Evolutionary conservation across 2,329 filamentous ascomycete genomes (phyloP), one percentile per base, ranked within the genome.

Genomic region (Fusarium xyrophilum): DNA sequence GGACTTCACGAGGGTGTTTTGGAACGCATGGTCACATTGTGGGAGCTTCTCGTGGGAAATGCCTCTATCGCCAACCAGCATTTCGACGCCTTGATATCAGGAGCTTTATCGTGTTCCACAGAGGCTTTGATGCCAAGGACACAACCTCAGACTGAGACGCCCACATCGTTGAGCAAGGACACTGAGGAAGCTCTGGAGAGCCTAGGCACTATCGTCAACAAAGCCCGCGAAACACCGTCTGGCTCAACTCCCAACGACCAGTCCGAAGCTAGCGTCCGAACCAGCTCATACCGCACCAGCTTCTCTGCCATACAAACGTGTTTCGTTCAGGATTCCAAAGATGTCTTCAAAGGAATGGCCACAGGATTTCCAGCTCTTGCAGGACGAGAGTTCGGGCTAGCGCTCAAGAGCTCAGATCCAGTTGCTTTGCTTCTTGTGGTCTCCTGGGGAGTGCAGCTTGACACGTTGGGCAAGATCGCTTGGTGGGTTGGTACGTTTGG

Each of bases 361-460:
- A 73, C 77, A 28, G 72, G 71, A 1, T 78, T 79, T 38, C 76
- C 77, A 3, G 69, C 66, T 1, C 57, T 75, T 15, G 73, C 73
- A 4, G 78, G 78, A 2, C 68, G 62, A 6, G 74, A 73, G 3
- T 81, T 79, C 51, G 68, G 73, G 1, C 32, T 65, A 1, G 76
- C 76, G 4, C 47, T 81, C 32, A 75, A 72, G 50, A 57, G 60
- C 2, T 64, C 64, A 13, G 77, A 81, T 27, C 79, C 78, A 1
- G 71, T 81, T 42, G 74, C 78, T 19, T 53, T 81, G 35, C 74
- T 80, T 17, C 70, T 81, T 6, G 63, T 79, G 55, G 71, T 80
- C 72, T 76, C 79, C 47, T 81, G 79, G 78, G 74, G 75, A 2
- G 77, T 80, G 21, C 69, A 79, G 54, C 65, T 81, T 15, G 63